A percentile compares a stretch with the other conserved stretches of the same genome.
phyloP scores from a whole-genome alignment of 208 protist genomes.

The Leishmania major region DNA sequence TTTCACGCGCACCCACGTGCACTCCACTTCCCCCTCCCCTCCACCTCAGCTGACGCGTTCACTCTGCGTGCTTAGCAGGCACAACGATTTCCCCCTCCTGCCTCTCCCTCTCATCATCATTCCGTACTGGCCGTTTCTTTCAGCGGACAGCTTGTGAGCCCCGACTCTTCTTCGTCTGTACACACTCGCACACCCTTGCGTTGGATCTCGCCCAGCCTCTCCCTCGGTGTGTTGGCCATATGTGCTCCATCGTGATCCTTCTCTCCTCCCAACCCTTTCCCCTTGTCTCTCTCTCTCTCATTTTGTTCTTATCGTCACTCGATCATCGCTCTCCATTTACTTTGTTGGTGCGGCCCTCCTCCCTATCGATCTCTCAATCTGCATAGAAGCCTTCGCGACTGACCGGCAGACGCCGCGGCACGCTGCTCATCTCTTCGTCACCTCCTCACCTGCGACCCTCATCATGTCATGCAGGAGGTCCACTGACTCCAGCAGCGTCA shows the following conservation, averaged over 20 bases:
- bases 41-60: neutral
- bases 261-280: neutral
- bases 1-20: neutral
- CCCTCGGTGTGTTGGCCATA: neutral
- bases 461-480: neutral
- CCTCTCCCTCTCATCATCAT: neutral
- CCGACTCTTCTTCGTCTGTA: neutral
- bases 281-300: neutral
- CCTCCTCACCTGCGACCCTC: neutral
- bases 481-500: neutral
- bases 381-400: neutral
- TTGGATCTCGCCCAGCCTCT: neutral
- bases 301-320: neutral
- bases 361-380: neutral
- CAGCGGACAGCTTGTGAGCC: constrained; percentile 17
- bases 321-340: neutral
- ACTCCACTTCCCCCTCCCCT: neutral
- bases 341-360: neutral
- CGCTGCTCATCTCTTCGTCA: neutral
- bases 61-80: neutral
- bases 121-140: neutral
- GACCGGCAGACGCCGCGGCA: neutral
- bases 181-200: neutral
- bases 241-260: neutral
- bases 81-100: neutral